These are phyloP conservation scores for Helichrysum umbraculigerum DNA, from an alignment of 129 eudicot genomes.

Conservation along the genomic window DNA sequence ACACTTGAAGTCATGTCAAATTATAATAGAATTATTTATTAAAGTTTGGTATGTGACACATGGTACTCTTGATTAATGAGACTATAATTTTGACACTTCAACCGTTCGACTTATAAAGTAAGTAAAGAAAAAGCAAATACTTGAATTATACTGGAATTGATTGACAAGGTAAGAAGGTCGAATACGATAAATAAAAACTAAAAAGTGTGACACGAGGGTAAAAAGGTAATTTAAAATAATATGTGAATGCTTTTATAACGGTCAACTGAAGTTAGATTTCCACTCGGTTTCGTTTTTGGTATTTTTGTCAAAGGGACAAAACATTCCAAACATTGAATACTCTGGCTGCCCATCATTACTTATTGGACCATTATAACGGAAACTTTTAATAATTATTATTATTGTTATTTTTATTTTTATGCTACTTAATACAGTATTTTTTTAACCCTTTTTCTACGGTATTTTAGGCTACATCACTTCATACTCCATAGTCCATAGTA, in stretches of 20 bases:
- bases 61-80: too few species aligned
- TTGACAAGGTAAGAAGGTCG: background rate
- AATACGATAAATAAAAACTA: background rate
- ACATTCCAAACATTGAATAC: constrained; percentile 30
- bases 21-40: too few species aligned
- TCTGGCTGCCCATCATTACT: constrained; percentile 25
- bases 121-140: background rate
- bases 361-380: constrained; percentile 25
- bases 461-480: too few species aligned
- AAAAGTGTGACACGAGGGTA: background rate
- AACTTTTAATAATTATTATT: background rate
- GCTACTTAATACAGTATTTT: too few species aligned
- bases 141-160: background rate
- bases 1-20: too few species aligned
- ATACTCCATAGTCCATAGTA: too few species aligned
- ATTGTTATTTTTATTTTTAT: background rate
- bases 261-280: constrained; percentile 32
- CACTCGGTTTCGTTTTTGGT: constrained; percentile 25
- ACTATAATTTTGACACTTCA: too few species aligned
- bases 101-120: background rate
- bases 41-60: too few species aligned
- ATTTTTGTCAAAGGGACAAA: constrained; percentile 27
- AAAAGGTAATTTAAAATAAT: background rate
- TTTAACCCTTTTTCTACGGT: too few species aligned
- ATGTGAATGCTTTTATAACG: constrained; percentile 25